Evolutionary conservation across 352 stramenopile species (phyloP).

Genomic region (Lagenidium giganteum): DNA sequence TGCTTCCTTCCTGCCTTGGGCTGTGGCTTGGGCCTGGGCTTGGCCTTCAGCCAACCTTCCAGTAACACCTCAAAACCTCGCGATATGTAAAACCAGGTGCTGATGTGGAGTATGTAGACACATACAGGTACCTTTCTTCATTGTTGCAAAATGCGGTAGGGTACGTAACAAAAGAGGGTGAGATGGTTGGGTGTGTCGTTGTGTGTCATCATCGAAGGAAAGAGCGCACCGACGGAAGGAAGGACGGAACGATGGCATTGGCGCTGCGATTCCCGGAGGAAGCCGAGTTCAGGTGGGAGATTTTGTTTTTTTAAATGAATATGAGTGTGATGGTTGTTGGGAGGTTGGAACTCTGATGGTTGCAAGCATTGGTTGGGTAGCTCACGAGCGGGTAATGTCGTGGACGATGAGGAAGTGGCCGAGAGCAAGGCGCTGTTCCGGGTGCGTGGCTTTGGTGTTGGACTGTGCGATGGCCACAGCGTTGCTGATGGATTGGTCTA

Average conservation of each 20-base stretch:
- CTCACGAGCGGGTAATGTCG: slow-evolving; percentile 38
- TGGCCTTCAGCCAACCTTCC: too few species aligned
- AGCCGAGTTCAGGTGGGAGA: slow-evolving; percentile 19
- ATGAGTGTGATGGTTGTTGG: neutral
- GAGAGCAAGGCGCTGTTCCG: slow-evolving; percentile 50
- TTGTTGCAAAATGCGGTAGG: too few species aligned
- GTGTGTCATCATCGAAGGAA: too few species aligned
- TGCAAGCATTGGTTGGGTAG: slow-evolving; percentile 9
- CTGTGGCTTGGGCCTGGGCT: too few species aligned
- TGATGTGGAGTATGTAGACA: too few species aligned
- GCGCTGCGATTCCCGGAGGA: slow-evolving; percentile 27
- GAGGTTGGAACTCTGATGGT: neutral
- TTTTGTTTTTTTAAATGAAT: neutral
- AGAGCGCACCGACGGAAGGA: neutral
- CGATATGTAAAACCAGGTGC: too few species aligned
- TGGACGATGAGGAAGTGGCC: slow-evolving; percentile 21
- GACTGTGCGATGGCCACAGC: neutral
- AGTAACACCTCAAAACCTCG: too few species aligned
- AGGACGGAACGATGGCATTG: slow-evolving; percentile 14
- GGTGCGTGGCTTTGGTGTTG: slow-evolving; percentile 21
- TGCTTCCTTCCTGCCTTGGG: neutral
- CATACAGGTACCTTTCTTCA: too few species aligned
- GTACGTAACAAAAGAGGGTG: too few species aligned
- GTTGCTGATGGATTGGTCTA: neutral
- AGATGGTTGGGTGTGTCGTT: slow-evolving; percentile 12